Percentiles rank a stretch among this genome's conserved stretches.
phyloP scores from a whole-genome alignment of 2,329 filamentous ascomycete species.

The Aureobasidium musti region DNA sequence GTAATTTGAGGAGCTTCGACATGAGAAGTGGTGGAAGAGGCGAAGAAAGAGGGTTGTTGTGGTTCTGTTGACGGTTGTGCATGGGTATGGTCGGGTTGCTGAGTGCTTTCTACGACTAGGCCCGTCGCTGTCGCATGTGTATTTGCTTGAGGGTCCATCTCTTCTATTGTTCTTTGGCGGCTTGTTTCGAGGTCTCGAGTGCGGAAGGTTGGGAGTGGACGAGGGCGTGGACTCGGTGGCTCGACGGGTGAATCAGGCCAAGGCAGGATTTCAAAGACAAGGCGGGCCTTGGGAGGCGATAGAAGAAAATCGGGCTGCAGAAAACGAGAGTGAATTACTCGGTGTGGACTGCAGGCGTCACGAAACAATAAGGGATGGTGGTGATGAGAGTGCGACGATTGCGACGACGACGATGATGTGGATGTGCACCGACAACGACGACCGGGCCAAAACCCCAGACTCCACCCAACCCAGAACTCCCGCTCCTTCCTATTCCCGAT shows the following conservation, averaged over 20 bases:
- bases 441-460: constrained; percentile 5
- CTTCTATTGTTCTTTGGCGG: not conserved
- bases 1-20: not conserved
- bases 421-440: not conserved
- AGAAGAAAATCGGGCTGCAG: not conserved
- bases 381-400: constrained; percentile 4
- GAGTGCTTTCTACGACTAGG: no score
- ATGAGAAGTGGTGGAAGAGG: not conserved
- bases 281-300: not conserved
- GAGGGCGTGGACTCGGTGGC: not conserved
- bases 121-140: constrained; percentile 1
- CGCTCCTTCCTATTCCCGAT: not conserved
- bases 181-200: not conserved
- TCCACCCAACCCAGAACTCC: not conserved
- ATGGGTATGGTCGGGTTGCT: not conserved
- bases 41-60: not conserved
- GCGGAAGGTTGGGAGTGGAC: not conserved
- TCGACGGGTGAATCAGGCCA: not conserved
- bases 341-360: not conserved
- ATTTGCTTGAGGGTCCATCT: not conserved
- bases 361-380: not conserved
- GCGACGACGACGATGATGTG: constrained; percentile 11
- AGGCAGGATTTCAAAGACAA: constrained; percentile 3
- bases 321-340: constrained; percentile 4
- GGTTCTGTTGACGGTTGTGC: not conserved